Percentiles rank a stretch among this genome's conserved stretches.
These are phyloP conservation scores for Pichia heedii DNA, from an alignment of 805 yeast genomes.

Conservation along the genomic window DNA sequence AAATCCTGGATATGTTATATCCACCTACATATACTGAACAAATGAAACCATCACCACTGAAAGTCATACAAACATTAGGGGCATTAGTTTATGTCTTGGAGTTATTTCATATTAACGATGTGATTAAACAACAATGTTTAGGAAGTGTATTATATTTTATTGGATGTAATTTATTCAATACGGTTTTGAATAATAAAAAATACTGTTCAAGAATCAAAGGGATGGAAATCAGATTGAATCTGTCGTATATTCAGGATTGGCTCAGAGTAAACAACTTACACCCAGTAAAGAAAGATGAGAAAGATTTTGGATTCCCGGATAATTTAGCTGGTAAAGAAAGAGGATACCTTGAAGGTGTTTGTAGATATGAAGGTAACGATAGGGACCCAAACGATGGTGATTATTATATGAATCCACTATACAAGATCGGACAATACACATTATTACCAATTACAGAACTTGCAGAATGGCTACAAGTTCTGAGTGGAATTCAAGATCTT, in stretches of 20 bases:
- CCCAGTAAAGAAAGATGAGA: conserved; percentile 28
- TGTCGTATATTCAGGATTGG: conserved; percentile 92
- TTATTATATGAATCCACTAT: conserved; percentile 58
- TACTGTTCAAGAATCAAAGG: conserved; percentile 77
- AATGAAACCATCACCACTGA: conserved; percentile 83
- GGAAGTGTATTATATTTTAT: conserved; percentile 75
- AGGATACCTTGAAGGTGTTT: conserved; percentile 20
- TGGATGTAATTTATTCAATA: conserved; percentile 63
- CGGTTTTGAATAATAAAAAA: conserved; percentile 55
- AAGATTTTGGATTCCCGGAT: conserved; percentile 27
- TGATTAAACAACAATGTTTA: conserved; percentile 69
- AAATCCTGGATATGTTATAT: conserved; percentile 62
- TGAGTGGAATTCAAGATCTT: conserved; percentile 49
- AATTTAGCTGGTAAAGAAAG: conserved; percentile 18
- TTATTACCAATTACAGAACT: conserved; percentile 68
- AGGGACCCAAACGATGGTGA: conserved; percentile 39
- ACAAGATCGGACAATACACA: conserved; percentile 55
- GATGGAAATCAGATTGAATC: conserved; percentile 77
- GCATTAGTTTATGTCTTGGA: conserved; percentile 82
- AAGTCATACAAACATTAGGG: conserved; percentile 76
- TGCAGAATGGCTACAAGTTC: conserved; percentile 84
- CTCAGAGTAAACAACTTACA: conserved; percentile 57
- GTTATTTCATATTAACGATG: conserved; percentile 69
- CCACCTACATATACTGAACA: conserved; percentile 80
- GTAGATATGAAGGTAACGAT: conserved; percentile 22